A percentile compares a stretch with the other conserved stretches of the same genome.
Conservation (phyloP, 331 rosid species). For the Acacia concinna region DNA sequence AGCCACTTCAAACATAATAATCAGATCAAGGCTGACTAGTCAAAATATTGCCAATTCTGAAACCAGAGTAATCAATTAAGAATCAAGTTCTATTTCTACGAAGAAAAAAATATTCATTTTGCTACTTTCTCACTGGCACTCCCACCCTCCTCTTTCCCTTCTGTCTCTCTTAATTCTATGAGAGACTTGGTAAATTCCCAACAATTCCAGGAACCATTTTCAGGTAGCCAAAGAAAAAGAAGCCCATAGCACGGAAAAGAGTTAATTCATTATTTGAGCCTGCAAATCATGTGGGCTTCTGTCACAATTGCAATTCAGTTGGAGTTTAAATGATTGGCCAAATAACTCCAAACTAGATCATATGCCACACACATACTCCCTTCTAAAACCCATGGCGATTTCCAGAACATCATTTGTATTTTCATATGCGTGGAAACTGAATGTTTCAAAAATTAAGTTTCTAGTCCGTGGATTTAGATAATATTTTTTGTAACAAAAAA, state of each 20-base stretch:
- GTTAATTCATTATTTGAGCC: background rate
- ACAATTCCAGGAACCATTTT: background rate
- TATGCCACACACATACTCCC: conserved; percentile 2
- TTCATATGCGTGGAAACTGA: conserved; percentile 11
- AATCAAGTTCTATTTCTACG: background rate
- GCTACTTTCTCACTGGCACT: background rate
- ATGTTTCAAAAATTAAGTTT: background rate
- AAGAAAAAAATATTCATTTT: background rate
- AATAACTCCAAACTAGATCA: background rate
- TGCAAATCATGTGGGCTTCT: background rate
- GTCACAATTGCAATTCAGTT: background rate
- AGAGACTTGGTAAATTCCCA: background rate
- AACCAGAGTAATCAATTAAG: background rate
- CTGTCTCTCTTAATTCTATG: background rate
- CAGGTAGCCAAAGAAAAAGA: background rate
- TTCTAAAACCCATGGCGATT: background rate
- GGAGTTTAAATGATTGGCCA: background rate
- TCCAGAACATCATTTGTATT: conserved; percentile 5
- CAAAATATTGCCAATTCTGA: background rate
- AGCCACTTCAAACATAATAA: background rate
- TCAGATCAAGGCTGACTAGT: background rate
- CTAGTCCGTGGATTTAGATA: background rate
- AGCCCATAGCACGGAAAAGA: background rate
- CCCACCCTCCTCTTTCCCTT: background rate
- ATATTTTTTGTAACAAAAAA: background rate